Percentiles rank a stretch among this genome's conserved stretches.
Conservation (phyloP, 768 basidiomycete genomes). For the Russula dissimulans region DNA sequence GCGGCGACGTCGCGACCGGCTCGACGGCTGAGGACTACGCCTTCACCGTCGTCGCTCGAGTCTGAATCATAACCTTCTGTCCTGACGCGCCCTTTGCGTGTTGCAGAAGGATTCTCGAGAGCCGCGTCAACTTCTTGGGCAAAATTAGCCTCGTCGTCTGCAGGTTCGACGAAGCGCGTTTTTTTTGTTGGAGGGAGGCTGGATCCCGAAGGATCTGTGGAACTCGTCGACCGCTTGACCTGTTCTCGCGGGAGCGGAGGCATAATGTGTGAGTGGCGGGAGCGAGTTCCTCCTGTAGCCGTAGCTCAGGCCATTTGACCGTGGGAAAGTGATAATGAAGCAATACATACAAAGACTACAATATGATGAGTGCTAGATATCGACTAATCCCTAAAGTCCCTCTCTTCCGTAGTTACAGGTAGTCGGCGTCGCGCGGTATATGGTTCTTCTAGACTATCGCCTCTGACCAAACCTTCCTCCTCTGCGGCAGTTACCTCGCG, state of each 20-base stretch:
- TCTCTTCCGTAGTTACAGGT: conserved; percentile 10
- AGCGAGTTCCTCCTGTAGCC: no score
- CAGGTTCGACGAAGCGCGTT: conserved; percentile 69
- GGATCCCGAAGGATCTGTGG: not conserved
- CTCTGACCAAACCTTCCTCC: conserved; percentile 20
- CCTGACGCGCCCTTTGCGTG: conserved; percentile 66
- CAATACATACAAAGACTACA: not conserved
- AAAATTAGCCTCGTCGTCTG: conserved; percentile 67
- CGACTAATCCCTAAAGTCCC: conserved; percentile 4
- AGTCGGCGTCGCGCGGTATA: conserved; percentile 17
- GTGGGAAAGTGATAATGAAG: not conserved
- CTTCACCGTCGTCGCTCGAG: conserved; percentile 89
- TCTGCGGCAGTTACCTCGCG: conserved; percentile 23
- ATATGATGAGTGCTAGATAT: not conserved
- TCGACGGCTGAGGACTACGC: conserved; percentile 79
- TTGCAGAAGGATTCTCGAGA: conserved; percentile 55
- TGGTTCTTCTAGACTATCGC: conserved; percentile 14
- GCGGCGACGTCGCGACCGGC: conserved; percentile 33
- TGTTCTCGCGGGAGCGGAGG: conserved; percentile 23
- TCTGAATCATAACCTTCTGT: conserved; percentile 90
- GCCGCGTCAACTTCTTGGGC: conserved; percentile 69
- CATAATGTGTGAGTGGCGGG: conserved; percentile 2
- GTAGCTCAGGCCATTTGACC: not conserved
- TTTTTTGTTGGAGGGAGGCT: conserved; percentile 43
- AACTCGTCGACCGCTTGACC: conserved; percentile 14